Evolutionary conservation across 805 yeast species (phyloP), one percentile per base, ranked within the genome.

Genomic region (Cyberlindnera euphorbiae): DNA sequence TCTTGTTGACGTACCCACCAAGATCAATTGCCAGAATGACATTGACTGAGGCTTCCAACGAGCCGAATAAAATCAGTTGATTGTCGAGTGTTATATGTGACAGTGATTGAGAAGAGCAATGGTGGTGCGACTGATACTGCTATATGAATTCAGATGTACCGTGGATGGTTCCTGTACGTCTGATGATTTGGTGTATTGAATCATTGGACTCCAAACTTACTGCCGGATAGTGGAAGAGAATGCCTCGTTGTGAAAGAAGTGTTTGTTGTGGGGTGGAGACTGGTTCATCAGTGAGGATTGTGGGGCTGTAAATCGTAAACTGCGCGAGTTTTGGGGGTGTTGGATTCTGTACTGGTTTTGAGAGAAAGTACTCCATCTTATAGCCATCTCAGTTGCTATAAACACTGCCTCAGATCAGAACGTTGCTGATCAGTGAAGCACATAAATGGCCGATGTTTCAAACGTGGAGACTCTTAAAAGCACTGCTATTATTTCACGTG

Each of bases 291-390:
- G 41, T 41, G 13, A 58, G 57, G 30, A 58, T 45, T 7, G 48
- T 42, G 4, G 73, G 72, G 47, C 67, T 67, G 46, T 60, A 65
- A 3, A 68, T 59, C 9, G 63, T 53, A 24, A 65, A 44, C 47
- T 50, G 58, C 13, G 53, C 47, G 21, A 62, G 34, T 42, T 15
- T 14, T 0, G 51, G 32, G 0, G 49, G 49, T 8, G 34, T 33
- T 0, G 43, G 29, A 2, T 30, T 26, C 0, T 47, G 42, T 17
- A 43, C 52, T 2, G 39, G 37, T 27, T 35, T 44, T 2, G 45
- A 32, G 12, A 41, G 33, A 28, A 50, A 46, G 38, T 42, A 49
- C 24, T 50, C 51, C 60, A 56, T 51, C 9, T 9, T n/a, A n/a
- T n/a, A n/a, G n/a, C n/a, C n/a, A n/a, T n/a, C n/a, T n/a, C n/a